Conservation (phyloP, 2,329 filamentous ascomycete genomes). For the Catunica adiposa region DNA sequence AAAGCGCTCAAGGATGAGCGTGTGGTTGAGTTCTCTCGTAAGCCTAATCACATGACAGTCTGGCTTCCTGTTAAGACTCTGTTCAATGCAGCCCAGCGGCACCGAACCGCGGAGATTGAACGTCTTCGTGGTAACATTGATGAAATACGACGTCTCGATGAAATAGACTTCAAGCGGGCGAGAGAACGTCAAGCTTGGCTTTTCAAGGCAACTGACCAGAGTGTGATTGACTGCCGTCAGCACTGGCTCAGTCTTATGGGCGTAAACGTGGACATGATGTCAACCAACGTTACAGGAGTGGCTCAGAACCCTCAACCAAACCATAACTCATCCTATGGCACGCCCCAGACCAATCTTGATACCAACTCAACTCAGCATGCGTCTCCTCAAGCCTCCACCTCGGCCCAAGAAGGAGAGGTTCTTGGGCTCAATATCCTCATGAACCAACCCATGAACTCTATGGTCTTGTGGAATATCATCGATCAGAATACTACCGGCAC, state of each 20-base stretch:
- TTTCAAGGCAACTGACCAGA: constrained; percentile 28
- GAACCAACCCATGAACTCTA: constrained; percentile 9
- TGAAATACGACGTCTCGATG: constrained; percentile 29
- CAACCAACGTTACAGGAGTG: too few relatives aligned
- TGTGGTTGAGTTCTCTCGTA: constrained; percentile 28
- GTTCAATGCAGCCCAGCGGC: constrained; percentile 33
- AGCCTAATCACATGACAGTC: constrained; percentile 30
- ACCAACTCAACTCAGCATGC: neutral
- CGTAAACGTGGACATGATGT: constrained; percentile 12
- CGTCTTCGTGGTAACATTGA: constrained; percentile 30
- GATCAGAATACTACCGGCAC: constrained; percentile 1
- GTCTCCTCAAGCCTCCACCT: neutral
- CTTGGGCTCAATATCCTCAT: constrained; percentile 12
- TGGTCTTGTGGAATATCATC: constrained; percentile 13
- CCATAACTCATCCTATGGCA: too few relatives aligned
- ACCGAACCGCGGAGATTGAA: constrained; percentile 34
- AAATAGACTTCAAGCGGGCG: constrained; percentile 28
- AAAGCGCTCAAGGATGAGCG: constrained; percentile 24
- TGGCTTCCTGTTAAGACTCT: constrained; percentile 39
- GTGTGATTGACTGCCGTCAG: constrained; percentile 29
- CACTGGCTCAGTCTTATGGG: constrained; percentile 36
- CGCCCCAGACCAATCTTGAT: neutral
- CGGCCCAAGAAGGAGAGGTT: neutral
- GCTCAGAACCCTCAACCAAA: too few relatives aligned
- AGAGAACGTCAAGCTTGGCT: neutral